These are phyloP conservation scores for Phoenix dactylifera DNA, from an alignment of 176 grass and related monocot species.

Conservation along the genomic window DNA sequence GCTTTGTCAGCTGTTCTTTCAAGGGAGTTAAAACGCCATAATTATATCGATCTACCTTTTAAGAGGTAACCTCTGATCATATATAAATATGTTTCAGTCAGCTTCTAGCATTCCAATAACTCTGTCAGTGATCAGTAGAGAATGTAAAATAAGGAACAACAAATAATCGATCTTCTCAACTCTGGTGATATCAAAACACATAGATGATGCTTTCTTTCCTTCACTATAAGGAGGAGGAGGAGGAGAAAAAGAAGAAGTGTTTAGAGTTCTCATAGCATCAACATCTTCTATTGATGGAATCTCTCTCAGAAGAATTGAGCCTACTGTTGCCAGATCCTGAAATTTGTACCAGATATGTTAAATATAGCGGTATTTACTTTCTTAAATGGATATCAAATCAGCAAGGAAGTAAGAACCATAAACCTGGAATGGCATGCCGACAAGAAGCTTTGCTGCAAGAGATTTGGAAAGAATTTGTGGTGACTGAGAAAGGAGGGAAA, in stretches of 20 bases:
- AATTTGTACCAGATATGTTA: too few species aligned
- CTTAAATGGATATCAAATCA: too few species aligned
- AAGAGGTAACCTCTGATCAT: slow-evolving; percentile 77
- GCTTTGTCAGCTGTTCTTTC: slow-evolving; percentile 85
- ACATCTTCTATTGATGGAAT: slow-evolving; percentile 85
- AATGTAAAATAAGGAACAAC: too few species aligned
- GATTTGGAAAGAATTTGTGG: slow-evolving; percentile 78
- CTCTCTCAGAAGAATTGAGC: slow-evolving; percentile 93
- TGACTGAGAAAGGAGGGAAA: slow-evolving; percentile 29
- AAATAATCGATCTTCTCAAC: too few species aligned
- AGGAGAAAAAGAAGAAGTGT: not conserved
- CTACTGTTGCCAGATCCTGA: slow-evolving; percentile 85
- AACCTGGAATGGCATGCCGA: slow-evolving; percentile 99
- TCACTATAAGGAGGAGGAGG: not conserved
- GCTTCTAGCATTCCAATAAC: too few species aligned
- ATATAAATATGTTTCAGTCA: not conserved
- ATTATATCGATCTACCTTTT: slow-evolving; percentile 96
- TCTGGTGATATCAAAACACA: too few species aligned
- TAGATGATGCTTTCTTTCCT: too few species aligned
- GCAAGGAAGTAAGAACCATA: slow-evolving; percentile 21
- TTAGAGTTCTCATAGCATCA: slow-evolving; percentile 50
- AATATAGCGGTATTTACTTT: too few species aligned
- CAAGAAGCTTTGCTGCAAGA: slow-evolving; percentile 75
- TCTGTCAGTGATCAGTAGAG: too few species aligned
- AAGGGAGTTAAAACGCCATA: slow-evolving; percentile 74